A percentile compares a stretch with the other conserved stretches of the same genome.
phyloP scores from a whole-genome alignment of 179 eudicot species.

The Silene noctiflora region DNA sequence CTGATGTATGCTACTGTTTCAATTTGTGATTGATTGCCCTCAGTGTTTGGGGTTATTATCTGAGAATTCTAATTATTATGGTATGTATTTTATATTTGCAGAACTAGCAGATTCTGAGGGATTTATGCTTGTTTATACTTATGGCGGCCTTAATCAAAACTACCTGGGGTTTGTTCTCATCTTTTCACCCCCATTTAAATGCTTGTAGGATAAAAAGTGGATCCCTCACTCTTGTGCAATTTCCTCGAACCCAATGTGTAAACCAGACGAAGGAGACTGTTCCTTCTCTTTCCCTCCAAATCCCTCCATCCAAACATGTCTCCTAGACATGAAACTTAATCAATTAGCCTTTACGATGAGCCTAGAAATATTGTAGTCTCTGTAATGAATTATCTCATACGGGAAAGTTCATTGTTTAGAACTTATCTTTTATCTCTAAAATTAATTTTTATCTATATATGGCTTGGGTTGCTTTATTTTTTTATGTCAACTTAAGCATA shows the following conservation, averaged over 20 bases:
- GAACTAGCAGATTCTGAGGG: slow-evolving; percentile 60
- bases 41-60: neutral
- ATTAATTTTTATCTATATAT: neutral
- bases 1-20: too few relatives aligned
- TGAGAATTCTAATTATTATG: slow-evolving; percentile 12
- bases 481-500: neutral
- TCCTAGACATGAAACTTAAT: slow-evolving; percentile 1
- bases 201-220: neutral
- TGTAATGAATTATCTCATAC: neutral
- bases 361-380: neutral
- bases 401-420: neutral
- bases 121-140: slow-evolving; percentile 83
- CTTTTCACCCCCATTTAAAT: neutral
- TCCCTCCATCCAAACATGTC: too few relatives aligned
- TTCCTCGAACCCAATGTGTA: too few relatives aligned
- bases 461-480: neutral
- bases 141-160: slow-evolving; percentile 99
- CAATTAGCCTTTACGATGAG: neutral
- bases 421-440: neutral
- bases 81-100: slow-evolving; percentile 29
- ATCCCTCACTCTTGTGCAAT: too few relatives aligned
- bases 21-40: neutral
- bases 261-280: too few relatives aligned
- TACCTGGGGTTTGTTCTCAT: slow-evolving; percentile 76
- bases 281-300: too few relatives aligned